Evolutionary conservation across 768 basidiomycete genomes (phyloP).

Genomic region (Phylloporus scabripes): DNA sequence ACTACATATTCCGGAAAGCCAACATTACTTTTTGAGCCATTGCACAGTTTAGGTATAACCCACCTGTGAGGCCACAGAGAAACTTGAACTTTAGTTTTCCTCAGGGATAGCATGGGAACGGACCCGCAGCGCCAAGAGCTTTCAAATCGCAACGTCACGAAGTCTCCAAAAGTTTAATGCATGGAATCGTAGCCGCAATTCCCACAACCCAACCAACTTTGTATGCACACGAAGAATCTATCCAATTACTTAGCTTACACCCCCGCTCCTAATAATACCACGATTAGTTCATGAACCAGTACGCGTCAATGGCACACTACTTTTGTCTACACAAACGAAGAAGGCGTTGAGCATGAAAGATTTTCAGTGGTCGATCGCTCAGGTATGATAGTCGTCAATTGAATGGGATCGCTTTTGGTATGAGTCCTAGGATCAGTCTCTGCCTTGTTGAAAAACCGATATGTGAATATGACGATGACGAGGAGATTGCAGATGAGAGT

Average conservation of each 20-base stretch:
- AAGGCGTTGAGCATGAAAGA: not conserved
- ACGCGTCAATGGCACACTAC: not conserved
- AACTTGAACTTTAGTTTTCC: not conserved
- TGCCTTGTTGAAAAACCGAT: conserved; percentile 7
- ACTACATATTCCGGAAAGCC: not conserved
- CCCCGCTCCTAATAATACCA: not conserved
- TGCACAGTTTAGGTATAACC: not conserved
- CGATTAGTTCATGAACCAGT: not conserved
- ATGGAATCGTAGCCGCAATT: not conserved
- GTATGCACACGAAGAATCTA: not conserved
- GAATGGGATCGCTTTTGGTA: not conserved
- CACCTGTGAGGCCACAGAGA: not conserved
- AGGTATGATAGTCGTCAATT: conserved; percentile 14
- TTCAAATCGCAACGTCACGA: not conserved
- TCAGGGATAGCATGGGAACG: not conserved
- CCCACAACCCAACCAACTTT: not conserved
- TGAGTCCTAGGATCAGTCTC: not conserved
- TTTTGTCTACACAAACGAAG: not conserved
- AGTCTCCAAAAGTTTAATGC: not conserved
- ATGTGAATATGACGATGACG: conserved; percentile 14
- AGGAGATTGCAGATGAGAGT: conserved; percentile 20
- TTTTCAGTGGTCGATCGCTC: not conserved
- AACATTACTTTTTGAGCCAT: not conserved
- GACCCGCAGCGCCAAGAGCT: not conserved
- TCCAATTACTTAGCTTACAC: not conserved